Conservation (phyloP, 495 filamentous ascomycete genomes). For the Halenospora varia region DNA sequence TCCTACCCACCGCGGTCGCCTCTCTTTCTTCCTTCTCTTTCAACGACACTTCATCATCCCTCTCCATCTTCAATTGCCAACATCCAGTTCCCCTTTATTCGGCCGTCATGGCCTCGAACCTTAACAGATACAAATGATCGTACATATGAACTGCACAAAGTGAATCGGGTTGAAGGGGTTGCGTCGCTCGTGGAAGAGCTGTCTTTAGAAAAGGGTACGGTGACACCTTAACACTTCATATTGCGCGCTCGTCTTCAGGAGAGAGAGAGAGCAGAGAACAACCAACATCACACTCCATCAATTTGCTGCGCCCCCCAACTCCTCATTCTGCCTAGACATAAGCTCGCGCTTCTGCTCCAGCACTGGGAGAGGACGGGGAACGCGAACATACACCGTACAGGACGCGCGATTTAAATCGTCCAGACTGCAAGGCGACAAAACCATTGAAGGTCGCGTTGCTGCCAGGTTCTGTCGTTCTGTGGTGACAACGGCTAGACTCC, state of each 20-base stretch:
- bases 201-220: constrained; percentile 22
- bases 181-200: constrained; percentile 18
- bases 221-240: constrained; percentile 24
- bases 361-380: neutral
- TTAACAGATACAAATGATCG: constrained; percentile 24
- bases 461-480: neutral
- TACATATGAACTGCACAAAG: constrained; percentile 26
- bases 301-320: neutral
- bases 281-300: neutral
- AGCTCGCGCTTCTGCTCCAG: constrained; percentile 12
- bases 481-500: too few relatives aligned
- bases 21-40: neutral
- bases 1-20: neutral
- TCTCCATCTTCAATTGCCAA: neutral
- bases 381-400: neutral
- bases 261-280: neutral
- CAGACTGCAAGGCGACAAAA: neutral
- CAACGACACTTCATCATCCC: constrained; percentile 7
- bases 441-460: neutral
- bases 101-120: constrained; percentile 22
- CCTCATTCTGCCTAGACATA: constrained; percentile 9
- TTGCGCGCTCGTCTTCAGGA: constrained; percentile 4
- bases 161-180: constrained; percentile 21
- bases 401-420: neutral
- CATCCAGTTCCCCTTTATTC: constrained; percentile 4